Base-by-base conservation (phyloP, 345 rosid species). In the Gossypium sturtianum region DNA sequence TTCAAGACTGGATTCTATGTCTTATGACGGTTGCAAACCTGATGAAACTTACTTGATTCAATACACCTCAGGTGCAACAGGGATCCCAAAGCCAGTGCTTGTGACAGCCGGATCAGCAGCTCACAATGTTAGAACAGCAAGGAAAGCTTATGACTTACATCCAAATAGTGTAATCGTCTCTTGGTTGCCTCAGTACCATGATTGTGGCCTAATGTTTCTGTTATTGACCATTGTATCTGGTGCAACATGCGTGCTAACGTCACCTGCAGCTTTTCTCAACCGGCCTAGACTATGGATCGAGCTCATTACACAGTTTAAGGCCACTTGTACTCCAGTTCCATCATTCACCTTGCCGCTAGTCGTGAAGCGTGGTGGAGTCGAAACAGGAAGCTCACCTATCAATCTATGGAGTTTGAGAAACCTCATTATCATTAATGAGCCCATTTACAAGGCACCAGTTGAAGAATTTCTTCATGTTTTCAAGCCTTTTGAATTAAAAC, bases 181-280 rank as follows among this genome's bases (percentile, higher is more conserved):
- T 0, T 89, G 90, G 91, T 75, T 89, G 78, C 91, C 91, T 43
- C 93, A 85, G 75, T 87, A 87, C 81, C 91, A 89, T 45, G 93
- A 87, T 41, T 87, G 91, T 45, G 93, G 91, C 62, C 87, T 87
- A 19, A 83, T 87, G 83, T 89, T 89, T 64, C 73, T 89, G 82
- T 57, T 87, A 19, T 83, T 89, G 63, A 83, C 84, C 1, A 68
- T 85, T 16, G 78, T 87, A 9, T 78, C 84, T 9, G 93, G 91
- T 2, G 90, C 93, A n/a, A 87, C 90, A 13, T 82, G 84, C 52
- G 84, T 87, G 51, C 77, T 87, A 20, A 77, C 90, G 0, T 82
- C 86, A 13, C 87, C 91, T 0, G 20, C 0, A n/a, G 78, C 82
- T 27, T 89, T 87, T 53, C 62, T 86, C 3, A 38, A 45, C 6